Conservation (phyloP, 139 green algal genomes). For the Prasinococcaceae sp. region DNA sequence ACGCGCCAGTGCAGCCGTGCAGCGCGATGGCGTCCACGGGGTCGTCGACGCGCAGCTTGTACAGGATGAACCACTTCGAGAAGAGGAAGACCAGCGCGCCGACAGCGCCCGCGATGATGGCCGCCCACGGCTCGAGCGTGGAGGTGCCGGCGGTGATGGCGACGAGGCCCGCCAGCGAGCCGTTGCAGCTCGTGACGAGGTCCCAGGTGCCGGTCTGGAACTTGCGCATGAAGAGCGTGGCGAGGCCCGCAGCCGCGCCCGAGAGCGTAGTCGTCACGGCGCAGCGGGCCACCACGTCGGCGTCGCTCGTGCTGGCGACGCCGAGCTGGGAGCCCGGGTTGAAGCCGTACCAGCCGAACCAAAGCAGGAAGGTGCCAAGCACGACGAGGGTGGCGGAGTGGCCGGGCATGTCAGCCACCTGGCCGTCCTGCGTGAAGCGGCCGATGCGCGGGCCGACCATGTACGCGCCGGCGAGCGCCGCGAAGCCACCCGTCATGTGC, state of each 20-base stretch:
- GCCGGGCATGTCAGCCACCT: slow-evolving; percentile 48
- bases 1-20: slow-evolving; percentile 50
- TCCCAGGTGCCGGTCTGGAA: not conserved
- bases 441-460: slow-evolving; percentile 81
- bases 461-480: slow-evolving; percentile 35
- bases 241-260: slow-evolving; percentile 35
- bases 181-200: slow-evolving; percentile 7
- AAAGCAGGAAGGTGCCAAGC: slow-evolving; percentile 58
- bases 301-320: not conserved
- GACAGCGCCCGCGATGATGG: slow-evolving; percentile 32
- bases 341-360: slow-evolving; percentile 73
- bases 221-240: slow-evolving; percentile 24
- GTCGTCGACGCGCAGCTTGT: slow-evolving; percentile 43
- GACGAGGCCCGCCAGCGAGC: slow-evolving; percentile 38
- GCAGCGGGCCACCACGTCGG: slow-evolving; percentile 21
- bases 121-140: slow-evolving; percentile 31
- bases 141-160: slow-evolving; percentile 36
- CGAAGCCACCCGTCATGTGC: slow-evolving; percentile 37
- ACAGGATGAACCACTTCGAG: slow-evolving; percentile 21
- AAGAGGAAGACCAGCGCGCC: slow-evolving; percentile 23
- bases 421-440: slow-evolving; percentile 68
- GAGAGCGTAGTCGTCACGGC: slow-evolving; percentile 56
- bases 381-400: slow-evolving; percentile 41
- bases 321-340: slow-evolving; percentile 40
- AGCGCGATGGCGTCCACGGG: slow-evolving; percentile 52